Base-by-base conservation (phyloP, 768 basidiomycete genomes). In the Hirschioporus abietinus region DNA sequence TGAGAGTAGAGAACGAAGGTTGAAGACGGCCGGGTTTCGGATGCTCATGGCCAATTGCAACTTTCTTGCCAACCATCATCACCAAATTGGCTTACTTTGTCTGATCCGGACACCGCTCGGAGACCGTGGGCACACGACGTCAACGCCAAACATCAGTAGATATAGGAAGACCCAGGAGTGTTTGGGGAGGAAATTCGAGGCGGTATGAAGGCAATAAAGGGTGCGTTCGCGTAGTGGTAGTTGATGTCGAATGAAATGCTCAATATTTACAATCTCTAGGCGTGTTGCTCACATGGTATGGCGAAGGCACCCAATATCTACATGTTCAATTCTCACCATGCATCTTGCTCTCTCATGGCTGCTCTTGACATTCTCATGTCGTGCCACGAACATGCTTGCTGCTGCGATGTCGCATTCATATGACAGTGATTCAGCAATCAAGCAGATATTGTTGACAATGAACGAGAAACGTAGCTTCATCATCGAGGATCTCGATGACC, bases 401-500 rank as follows among this genome's bases (percentile, higher is more conserved):
- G 42, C 42, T 20, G 42, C 42, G 20, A 1, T 30, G 30, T 58
- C 1, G 5, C 18, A 36, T 1, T 1, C 15, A 0, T 20, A 12
- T 15, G 24, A 26, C 71, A 94, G 93, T 73, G 93, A 95, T 75
- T 87, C 92, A 1, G 93, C 92, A 0, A 93, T 95, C 67, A 95
- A 95, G 76, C 92, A 94, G 74, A 93, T 95, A 65, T 81, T 95
- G 36, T 80, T 93, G 64, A 79, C 86, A 35, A 86, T 95, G 88
- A 91, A 95, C 73, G 91, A 94, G 72, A 88, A 84, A 72, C 81
- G 85, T 9, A 85, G 82, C 65, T 95, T 95, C 75, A 88, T 95
- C 69, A 91, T 95, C 68, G 90, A 94, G 71, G 93, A 95, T 71
- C 75, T 95, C 26, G 93, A 95, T 73, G 91, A 93, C 70, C 84